phyloP scores from a whole-genome alignment of 2,329 filamentous ascomycete genomes.

The Aspergillus uvarum region DNA sequence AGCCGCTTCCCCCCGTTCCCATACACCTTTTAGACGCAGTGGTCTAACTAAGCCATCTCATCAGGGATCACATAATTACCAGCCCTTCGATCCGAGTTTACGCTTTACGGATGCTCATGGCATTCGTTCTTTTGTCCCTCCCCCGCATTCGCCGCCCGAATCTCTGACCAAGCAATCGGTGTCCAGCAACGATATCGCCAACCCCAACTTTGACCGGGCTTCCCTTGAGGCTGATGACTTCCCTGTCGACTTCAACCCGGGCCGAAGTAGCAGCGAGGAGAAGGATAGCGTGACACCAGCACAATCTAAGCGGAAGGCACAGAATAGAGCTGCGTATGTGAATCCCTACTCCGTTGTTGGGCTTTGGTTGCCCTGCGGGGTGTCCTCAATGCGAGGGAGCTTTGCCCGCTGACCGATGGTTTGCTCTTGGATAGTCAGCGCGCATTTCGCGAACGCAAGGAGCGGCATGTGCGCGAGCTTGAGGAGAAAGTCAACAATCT shows the following conservation, averaged over 20 bases:
- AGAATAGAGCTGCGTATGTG: conserved; percentile 70
- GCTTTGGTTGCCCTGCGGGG: neutral
- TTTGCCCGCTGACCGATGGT: neutral
- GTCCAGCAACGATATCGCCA: conserved; percentile 29
- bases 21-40: neutral
- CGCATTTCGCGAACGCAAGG: conserved; percentile 93
- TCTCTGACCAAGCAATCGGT: conserved; percentile 36
- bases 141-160: conserved; percentile 37
- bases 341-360: conserved; percentile 17
- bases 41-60: conserved; percentile 12
- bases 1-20: neutral
- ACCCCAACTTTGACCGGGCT: conserved; percentile 24
- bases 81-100: conserved; percentile 41
- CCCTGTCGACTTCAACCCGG: conserved; percentile 26
- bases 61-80: conserved; percentile 28
- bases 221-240: conserved; percentile 33
- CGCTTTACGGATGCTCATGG: conserved; percentile 32
- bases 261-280: conserved; percentile 54
- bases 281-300: conserved; percentile 55
- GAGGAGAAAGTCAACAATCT: conserved; percentile 79
- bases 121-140: conserved; percentile 31
- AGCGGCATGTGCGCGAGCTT: conserved; percentile 88
- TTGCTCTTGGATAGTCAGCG: conserved; percentile 65
- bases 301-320: conserved; percentile 64
- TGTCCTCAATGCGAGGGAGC: neutral